Conservation (phyloP, 345 rosid genomes). For the Populus deltoides region DNA sequence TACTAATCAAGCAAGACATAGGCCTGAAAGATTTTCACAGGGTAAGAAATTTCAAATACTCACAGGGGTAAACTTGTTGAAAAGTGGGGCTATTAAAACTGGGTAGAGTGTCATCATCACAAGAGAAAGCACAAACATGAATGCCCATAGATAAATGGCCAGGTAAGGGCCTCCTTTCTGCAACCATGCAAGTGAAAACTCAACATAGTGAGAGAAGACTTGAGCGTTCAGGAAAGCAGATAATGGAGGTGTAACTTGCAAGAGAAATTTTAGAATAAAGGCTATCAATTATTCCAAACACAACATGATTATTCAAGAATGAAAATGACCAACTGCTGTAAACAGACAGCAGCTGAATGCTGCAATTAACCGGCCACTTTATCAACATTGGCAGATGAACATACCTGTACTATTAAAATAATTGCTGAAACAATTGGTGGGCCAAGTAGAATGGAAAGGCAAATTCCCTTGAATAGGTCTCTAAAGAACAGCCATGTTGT, state of each 20-base stretch:
- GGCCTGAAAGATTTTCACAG: not conserved
- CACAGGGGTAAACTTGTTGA: conserved; percentile 95
- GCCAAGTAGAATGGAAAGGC: conserved; percentile 68
- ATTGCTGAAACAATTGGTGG: conserved; percentile 91
- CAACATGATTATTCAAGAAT: not conserved
- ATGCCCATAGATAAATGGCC: conserved; percentile 97
- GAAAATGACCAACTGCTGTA: not conserved
- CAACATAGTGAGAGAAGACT: not conserved
- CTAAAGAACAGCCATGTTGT: conserved; percentile 88
- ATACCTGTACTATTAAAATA: conserved; percentile 81
- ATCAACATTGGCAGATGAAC: conserved; percentile 10
- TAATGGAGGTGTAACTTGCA: not conserved
- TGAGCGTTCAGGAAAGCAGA: not conserved
- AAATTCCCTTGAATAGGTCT: conserved; percentile 78
- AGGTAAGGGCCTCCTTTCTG: conserved; percentile 99
- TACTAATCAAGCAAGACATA: conserved; percentile 4
- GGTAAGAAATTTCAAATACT: conserved; percentile 35
- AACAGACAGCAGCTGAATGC: not conserved
- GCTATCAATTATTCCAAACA: not conserved
- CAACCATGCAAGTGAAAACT: conserved; percentile 23
- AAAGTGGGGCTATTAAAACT: conserved; percentile 85
- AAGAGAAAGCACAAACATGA: conserved; percentile 88
- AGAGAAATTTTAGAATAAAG: not conserved
- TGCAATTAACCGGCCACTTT: not conserved
- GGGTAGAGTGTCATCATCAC: conserved; percentile 98